Conservation (phyloP, 257 asterid species). For the Lavandula angustifolia region DNA sequence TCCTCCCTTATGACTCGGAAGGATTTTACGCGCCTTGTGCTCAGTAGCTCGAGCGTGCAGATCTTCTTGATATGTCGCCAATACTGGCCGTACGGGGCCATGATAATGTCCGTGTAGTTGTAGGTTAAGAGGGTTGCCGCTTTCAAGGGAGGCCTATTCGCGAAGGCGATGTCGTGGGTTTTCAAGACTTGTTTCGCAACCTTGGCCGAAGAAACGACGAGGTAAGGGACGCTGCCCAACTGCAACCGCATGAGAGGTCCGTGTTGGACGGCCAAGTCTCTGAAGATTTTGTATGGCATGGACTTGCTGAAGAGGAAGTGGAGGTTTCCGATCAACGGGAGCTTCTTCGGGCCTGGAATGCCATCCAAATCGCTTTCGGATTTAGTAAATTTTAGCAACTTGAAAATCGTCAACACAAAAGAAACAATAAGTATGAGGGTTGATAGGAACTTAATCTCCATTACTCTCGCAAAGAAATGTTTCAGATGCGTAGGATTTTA, state of each 20-base stretch:
- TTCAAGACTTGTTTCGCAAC: constrained; percentile 5
- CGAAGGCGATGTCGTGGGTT: neutral
- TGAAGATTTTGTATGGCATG: neutral
- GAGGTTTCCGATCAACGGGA: constrained; percentile 18
- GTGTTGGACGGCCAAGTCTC: neutral
- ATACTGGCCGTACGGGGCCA: constrained; percentile 19
- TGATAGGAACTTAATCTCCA: too few relatives aligned
- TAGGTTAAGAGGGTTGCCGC: neutral
- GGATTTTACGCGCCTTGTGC: constrained; percentile 5
- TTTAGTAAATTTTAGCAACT: too few relatives aligned
- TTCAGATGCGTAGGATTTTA: too few relatives aligned
- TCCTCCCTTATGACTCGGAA: constrained; percentile 7
- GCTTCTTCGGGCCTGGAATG: neutral
- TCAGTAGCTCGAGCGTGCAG: constrained; percentile 25
- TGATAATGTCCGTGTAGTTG: constrained; percentile 13
- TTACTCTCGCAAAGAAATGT: too few relatives aligned
- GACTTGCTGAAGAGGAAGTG: neutral
- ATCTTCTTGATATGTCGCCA: constrained; percentile 20
- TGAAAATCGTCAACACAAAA: too few relatives aligned
- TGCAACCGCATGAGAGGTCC: neutral
- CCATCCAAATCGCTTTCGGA: neutral
- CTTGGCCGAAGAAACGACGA: constrained; percentile 10
- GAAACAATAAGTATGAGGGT: too few relatives aligned
- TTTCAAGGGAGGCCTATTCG: neutral
- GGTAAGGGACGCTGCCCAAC: neutral